Percentiles rank a stretch among this genome's conserved stretches.
These are phyloP conservation scores for Speleostelium caveatum DNA, from an alignment of 78 protist species.

Conservation along the genomic window DNA sequence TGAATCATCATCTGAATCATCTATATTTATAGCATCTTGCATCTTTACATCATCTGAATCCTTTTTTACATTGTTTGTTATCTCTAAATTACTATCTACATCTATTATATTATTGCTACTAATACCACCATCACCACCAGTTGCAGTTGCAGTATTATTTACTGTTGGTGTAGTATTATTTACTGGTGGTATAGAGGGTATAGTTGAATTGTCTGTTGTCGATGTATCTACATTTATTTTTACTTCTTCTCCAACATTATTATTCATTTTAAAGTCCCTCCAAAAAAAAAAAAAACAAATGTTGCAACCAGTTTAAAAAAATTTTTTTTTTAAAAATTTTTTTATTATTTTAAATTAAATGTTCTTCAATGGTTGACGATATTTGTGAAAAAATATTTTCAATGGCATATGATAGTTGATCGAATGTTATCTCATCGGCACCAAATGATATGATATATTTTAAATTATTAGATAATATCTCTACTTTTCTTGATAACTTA, in stretches of 20 bases:
- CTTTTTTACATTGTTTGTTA: too few relatives aligned
- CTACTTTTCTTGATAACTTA: constrained; percentile 16
- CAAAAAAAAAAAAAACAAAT: too few relatives aligned
- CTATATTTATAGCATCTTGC: too few relatives aligned
- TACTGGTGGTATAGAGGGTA: neutral
- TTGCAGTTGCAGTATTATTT: neutral
- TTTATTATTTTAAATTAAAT: too few relatives aligned
- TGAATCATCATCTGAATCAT: too few relatives aligned
- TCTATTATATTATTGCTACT: neutral
- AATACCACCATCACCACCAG: neutral
- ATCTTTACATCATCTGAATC: too few relatives aligned
- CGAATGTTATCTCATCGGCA: constrained; percentile 22
- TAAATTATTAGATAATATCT: constrained; percentile 21
- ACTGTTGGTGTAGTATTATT: neutral
- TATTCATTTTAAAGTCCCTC: too few relatives aligned
- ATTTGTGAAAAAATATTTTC: constrained; percentile 10
- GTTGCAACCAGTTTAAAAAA: too few relatives aligned
- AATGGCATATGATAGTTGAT: constrained; percentile 30
- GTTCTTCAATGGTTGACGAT: neutral
- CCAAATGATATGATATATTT: constrained; percentile 48
- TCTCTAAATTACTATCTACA: too few relatives aligned
- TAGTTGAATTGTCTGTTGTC: neutral
- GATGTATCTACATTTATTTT: neutral
- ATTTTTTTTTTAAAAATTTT: too few relatives aligned
- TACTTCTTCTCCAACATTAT: neutral